These are phyloP conservation scores for Metschnikowia rubicola DNA, from an alignment of 805 yeast genomes.

Conservation along the genomic window DNA sequence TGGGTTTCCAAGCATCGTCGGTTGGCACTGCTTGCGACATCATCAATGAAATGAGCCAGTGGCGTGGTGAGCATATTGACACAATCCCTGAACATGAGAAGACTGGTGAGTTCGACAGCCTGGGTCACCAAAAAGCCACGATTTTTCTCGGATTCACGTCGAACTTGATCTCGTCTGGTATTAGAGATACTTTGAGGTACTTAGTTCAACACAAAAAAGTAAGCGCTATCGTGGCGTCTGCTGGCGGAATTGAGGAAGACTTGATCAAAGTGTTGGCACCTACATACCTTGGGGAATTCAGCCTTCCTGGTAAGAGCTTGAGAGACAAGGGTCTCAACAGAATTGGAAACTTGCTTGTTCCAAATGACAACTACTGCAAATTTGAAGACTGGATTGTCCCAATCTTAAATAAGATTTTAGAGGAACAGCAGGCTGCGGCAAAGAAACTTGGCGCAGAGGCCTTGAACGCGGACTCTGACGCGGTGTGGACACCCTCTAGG, in stretches of 20 bases:
- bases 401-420: constrained; percentile 76
- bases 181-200: constrained; percentile 84
- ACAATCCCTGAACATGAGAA: constrained; percentile 62
- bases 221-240: constrained; percentile 92
- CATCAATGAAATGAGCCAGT: constrained; percentile 83
- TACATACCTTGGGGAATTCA: constrained; percentile 89
- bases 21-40: constrained; percentile 88
- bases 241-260: constrained; percentile 98
- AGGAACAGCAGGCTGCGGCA: constrained; percentile 78
- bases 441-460: constrained; percentile 46
- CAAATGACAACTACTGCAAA: constrained; percentile 95
- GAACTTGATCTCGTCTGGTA: constrained; percentile 89
- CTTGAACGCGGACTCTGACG: constrained; percentile 58
- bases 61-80: constrained; percentile 83
- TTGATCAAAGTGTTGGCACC: constrained; percentile 95
- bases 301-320: constrained; percentile 72
- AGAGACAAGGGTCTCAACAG: constrained; percentile 97
- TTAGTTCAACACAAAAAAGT: constrained; percentile 93
- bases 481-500: constrained; percentile 93
- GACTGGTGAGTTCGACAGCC: constrained; percentile 73
- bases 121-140: constrained; percentile 80
- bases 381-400: constrained; percentile 99
- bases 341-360: constrained; percentile 94
- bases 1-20: constrained; percentile 97
- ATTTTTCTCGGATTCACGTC: constrained; percentile 96